These are phyloP conservation scores for Trypanosoma avium DNA, from an alignment of 208 protist genomes.

Conservation along the genomic window DNA sequence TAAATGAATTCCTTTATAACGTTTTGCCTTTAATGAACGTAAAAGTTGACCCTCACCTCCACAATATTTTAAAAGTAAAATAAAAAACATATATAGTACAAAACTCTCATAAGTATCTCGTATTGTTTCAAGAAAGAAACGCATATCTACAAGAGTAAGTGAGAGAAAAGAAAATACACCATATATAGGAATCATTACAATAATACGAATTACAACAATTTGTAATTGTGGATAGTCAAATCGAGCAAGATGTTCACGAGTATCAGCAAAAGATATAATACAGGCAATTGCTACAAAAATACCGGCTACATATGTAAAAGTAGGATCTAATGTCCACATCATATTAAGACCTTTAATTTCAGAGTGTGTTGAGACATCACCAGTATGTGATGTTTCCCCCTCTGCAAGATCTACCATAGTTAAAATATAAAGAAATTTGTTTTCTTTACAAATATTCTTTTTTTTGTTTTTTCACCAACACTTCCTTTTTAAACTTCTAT, in stretches of 20 bases:
- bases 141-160: constrained; percentile 44
- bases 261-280: constrained; percentile 61
- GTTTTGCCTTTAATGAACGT: constrained; percentile 73
- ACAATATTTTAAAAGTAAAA: constrained; percentile 88
- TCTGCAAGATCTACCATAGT: background rate
- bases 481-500: too few relatives aligned
- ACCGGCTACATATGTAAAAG: constrained; percentile 47
- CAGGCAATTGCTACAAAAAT: constrained; percentile 50
- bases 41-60: constrained; percentile 82
- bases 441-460: background rate
- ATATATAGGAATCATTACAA: constrained; percentile 89
- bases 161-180: constrained; percentile 73
- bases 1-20: constrained; percentile 69
- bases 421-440: background rate
- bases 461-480: background rate
- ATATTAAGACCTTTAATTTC: constrained; percentile 45
- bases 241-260: constrained; percentile 67
- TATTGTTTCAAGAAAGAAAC: constrained; percentile 81
- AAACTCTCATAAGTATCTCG: constrained; percentile 90
- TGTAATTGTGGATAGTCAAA: constrained; percentile 83
- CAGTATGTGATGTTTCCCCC: background rate
- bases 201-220: constrained; percentile 80
- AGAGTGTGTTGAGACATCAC: too few relatives aligned
- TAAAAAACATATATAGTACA: constrained; percentile 92
- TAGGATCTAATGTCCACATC: constrained; percentile 48